These are phyloP conservation scores for Saccharum spontaneum DNA, from an alignment of 176 grass and related monocot species.

Conservation along the genomic window DNA sequence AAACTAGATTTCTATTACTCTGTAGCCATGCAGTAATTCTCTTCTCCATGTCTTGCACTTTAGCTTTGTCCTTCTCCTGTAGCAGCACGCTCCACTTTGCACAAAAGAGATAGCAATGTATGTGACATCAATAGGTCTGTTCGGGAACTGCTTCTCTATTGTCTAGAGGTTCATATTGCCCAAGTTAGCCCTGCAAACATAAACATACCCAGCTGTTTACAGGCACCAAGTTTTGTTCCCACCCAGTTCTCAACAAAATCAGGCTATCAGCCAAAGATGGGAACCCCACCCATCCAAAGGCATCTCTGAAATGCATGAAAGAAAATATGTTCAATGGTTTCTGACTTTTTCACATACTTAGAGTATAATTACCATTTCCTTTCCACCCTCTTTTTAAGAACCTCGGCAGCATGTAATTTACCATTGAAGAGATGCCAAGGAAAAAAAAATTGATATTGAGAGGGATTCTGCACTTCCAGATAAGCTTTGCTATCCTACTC, in stretches of 20 bases:
- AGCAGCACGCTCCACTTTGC: background rate
- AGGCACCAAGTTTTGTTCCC: background rate
- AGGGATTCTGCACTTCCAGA: too few species aligned
- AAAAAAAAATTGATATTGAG: too few species aligned
- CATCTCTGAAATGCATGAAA: too few species aligned
- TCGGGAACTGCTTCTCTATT: background rate
- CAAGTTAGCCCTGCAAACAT: background rate
- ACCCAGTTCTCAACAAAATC: background rate
- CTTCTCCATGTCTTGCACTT: background rate
- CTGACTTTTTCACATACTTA: too few species aligned
- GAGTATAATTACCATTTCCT: too few species aligned
- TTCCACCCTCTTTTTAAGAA: too few species aligned
- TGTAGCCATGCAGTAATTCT: background rate
- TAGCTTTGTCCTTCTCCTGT: background rate
- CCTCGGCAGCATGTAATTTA: too few species aligned
- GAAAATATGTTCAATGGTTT: too few species aligned
- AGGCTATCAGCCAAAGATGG: background rate
- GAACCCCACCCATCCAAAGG: background rate
- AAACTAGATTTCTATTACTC: background rate
- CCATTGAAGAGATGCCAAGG: too few species aligned
- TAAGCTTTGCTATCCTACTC: too few species aligned
- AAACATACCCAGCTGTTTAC: background rate
- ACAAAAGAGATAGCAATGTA: background rate
- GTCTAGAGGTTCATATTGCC: background rate
- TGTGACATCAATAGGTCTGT: background rate